These are phyloP conservation scores for Obelidium mucronatum DNA, from an alignment of 192 early-diverging fungal genomes.

Conservation along the genomic window DNA sequence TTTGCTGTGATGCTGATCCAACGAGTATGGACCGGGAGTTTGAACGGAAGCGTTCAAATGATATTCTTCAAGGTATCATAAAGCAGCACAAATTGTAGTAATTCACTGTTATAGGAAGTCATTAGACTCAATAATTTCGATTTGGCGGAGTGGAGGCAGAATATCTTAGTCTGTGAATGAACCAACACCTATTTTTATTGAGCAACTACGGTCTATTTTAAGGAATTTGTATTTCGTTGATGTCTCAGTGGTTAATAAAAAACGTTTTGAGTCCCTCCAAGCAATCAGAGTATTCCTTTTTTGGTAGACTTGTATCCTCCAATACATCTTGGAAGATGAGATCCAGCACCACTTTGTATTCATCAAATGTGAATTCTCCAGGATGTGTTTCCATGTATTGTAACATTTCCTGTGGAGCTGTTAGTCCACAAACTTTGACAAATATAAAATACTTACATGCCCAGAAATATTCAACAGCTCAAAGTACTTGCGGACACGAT, in stretches of 20 bases:
- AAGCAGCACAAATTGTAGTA: too few relatives aligned
- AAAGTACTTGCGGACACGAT: slow-evolving; percentile 75
- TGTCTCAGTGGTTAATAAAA: slow-evolving; percentile 39
- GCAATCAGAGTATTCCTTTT: slow-evolving; percentile 21
- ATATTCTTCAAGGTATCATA: too few relatives aligned
- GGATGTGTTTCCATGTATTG: slow-evolving; percentile 58
- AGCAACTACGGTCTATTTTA: too few relatives aligned
- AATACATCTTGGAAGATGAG: slow-evolving; percentile 59
- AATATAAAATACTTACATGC: slow-evolving; percentile 45
- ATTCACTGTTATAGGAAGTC: too few relatives aligned
- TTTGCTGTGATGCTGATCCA: too few relatives aligned
- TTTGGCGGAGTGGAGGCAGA: too few relatives aligned
- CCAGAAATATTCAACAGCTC: slow-evolving; percentile 70
- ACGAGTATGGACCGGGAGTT: too few relatives aligned
- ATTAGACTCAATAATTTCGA: too few relatives aligned
- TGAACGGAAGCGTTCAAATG: too few relatives aligned
- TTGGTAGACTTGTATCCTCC: slow-evolving; percentile 17
- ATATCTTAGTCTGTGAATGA: too few relatives aligned
- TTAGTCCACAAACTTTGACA: not conserved
- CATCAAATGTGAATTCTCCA: slow-evolving; percentile 78
- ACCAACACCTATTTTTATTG: too few relatives aligned
- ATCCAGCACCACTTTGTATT: slow-evolving; percentile 79
- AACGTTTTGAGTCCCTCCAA: slow-evolving; percentile 35
- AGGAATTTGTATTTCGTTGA: too few relatives aligned
- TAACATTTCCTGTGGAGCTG: slow-evolving; percentile 55